Conservation (phyloP, 192 early-diverging fungal genomes). For the Umbelopsis vinacea region DNA sequence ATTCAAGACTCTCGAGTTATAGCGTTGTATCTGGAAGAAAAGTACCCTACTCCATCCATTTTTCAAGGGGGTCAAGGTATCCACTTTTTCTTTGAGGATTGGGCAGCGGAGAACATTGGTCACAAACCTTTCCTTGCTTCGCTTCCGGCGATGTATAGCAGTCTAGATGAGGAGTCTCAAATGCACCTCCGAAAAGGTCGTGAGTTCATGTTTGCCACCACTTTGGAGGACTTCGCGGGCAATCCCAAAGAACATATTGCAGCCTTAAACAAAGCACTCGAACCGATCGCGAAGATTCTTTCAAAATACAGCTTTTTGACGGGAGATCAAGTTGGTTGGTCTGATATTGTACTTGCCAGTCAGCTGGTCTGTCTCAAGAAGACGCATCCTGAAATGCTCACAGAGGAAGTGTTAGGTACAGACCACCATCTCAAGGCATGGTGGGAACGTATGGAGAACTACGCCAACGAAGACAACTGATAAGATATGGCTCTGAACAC, state of each 20-base stretch:
- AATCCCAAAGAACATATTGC: conserved; percentile 26
- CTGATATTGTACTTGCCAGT: conserved; percentile 44
- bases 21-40: conserved; percentile 60
- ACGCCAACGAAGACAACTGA: conserved; percentile 25
- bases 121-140: conserved; percentile 35
- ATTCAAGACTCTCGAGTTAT: conserved; percentile 59
- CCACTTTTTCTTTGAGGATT: conserved; percentile 49
- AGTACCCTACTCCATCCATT: conserved; percentile 53
- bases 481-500: too few relatives aligned
- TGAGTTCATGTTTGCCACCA: conserved; percentile 40
- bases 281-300: conserved; percentile 31
- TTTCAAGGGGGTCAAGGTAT: conserved; percentile 44
- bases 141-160: conserved; percentile 36
- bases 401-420: conserved; percentile 37
- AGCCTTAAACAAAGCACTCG: conserved; percentile 35
- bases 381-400: conserved; percentile 41
- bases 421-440: conserved; percentile 41
- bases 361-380: conserved; percentile 39
- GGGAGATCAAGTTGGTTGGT: conserved; percentile 48
- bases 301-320: conserved; percentile 35
- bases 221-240: conserved; percentile 38
- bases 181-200: conserved; percentile 44
- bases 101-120: conserved; percentile 35
- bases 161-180: conserved; percentile 25
- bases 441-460: conserved; percentile 42